Evolutionary conservation across 78 protist species (phyloP).

Genomic region (Mastigamoeba balamuthi): DNA sequence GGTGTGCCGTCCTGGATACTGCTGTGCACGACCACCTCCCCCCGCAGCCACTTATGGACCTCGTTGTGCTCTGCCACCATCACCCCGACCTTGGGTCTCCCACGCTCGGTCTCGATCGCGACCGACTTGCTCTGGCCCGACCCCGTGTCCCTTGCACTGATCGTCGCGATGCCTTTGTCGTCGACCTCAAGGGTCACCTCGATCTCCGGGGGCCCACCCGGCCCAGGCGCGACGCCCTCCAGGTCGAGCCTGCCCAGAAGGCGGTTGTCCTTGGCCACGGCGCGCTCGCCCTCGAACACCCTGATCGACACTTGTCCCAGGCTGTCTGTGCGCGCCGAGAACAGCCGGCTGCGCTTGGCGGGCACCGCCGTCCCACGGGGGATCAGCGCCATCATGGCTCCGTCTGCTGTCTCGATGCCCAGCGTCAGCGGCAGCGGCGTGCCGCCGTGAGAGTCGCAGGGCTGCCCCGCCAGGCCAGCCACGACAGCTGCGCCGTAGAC

Average conservation of each 20-base stretch:
- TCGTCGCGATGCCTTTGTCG: slow-evolving; percentile 80
- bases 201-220: slow-evolving; percentile 79
- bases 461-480: too few relatives aligned
- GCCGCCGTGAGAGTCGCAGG: too few relatives aligned
- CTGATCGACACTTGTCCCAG: slow-evolving; percentile 54
- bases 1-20: too few relatives aligned
- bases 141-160: slow-evolving; percentile 86
- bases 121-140: too few relatives aligned
- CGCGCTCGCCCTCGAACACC: slow-evolving; percentile 85
- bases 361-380: slow-evolving; percentile 87
- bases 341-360: slow-evolving; percentile 70
- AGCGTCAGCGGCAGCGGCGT: slow-evolving; percentile 92
- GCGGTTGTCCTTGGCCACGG: slow-evolving; percentile 71
- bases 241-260: slow-evolving; percentile 69
- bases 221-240: slow-evolving; percentile 76
- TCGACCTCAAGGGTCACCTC: slow-evolving; percentile 78
- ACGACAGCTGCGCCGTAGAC: slow-evolving; percentile 99
- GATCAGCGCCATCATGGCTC: slow-evolving; percentile 84
- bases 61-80: too few relatives aligned
- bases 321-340: slow-evolving; percentile 83
- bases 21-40: too few relatives aligned
- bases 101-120: too few relatives aligned
- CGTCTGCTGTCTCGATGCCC: slow-evolving; percentile 94
- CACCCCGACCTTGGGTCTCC: too few relatives aligned
- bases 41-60: too few relatives aligned